phyloP scores from a whole-genome alignment of 495 filamentous ascomycete species.

The Daldinia loculata region DNA sequence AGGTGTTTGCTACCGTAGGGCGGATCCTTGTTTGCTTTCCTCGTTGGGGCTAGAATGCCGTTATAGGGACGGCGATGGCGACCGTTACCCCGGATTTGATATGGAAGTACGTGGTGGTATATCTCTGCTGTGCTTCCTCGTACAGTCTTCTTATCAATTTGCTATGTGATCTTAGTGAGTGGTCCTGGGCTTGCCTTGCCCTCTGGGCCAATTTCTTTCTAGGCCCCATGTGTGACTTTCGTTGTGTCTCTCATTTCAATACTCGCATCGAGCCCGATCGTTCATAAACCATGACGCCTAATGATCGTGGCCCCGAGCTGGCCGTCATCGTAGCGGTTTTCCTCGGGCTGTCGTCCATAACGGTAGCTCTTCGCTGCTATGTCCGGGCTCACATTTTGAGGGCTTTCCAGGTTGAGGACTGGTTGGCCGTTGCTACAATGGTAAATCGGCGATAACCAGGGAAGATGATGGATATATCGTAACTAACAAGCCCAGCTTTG shows the following conservation, averaged over 20 bases:
- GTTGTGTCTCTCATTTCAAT: background rate
- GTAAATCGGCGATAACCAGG: constrained; percentile 9
- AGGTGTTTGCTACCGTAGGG: constrained; percentile 9
- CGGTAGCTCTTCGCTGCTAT: constrained; percentile 41
- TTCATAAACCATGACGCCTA: constrained; percentile 9
- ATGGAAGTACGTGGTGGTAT: constrained; percentile 1
- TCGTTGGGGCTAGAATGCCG: background rate
- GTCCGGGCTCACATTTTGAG: constrained; percentile 33
- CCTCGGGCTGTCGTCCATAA: constrained; percentile 31
- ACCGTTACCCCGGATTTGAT: constrained; percentile 9
- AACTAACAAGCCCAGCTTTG: constrained; percentile 26
- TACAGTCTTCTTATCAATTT: background rate
- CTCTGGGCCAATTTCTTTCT: constrained; percentile 20
- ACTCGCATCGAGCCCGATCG: background rate
- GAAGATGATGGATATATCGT: background rate
- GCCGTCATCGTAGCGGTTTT: constrained; percentile 20
- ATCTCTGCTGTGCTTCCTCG: constrained; percentile 5
- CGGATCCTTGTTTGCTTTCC: constrained; percentile 1
- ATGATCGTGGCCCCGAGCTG: constrained; percentile 39
- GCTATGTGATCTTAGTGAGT: constrained; percentile 16
- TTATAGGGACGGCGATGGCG: background rate
- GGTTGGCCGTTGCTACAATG: constrained; percentile 38
- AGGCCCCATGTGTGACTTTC: background rate
- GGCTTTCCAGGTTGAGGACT: constrained; percentile 40
- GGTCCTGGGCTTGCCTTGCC: constrained; percentile 23